A percentile compares a stretch with the other conserved stretches of the same genome.
These are phyloP conservation scores for Leishmania amazonensis DNA, from an alignment of 208 protist species.

Conservation along the genomic window DNA sequence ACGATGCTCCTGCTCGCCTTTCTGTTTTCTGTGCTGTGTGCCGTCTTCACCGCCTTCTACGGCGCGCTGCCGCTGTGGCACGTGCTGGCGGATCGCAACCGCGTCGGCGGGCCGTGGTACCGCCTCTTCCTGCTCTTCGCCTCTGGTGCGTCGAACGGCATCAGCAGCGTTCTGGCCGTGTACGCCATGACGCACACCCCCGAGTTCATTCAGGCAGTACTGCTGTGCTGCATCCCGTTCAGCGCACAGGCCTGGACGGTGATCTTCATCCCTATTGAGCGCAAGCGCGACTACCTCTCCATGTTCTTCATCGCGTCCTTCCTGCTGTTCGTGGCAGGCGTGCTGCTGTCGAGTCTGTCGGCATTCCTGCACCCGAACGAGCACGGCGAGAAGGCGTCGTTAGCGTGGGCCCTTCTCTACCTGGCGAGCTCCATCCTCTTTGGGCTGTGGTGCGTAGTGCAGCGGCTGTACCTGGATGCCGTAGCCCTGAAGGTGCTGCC, in stretches of 20 bases:
- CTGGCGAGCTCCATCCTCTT: slow-evolving; percentile 73
- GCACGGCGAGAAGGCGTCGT: slow-evolving; percentile 26
- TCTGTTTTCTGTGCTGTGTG: slow-evolving; percentile 40
- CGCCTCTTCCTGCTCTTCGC: slow-evolving; percentile 74
- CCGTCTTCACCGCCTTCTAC: slow-evolving; percentile 44
- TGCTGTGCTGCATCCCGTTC: slow-evolving; percentile 78
- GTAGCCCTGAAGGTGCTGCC: slow-evolving; percentile 28
- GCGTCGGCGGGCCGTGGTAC: slow-evolving; percentile 49
- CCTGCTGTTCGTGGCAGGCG: slow-evolving; percentile 65
- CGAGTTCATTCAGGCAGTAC: slow-evolving; percentile 77
- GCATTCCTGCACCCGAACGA: slow-evolving; percentile 42
- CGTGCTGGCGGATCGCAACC: slow-evolving; percentile 57
- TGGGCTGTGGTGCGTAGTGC: slow-evolving; percentile 81
- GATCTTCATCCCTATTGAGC: slow-evolving; percentile 71
- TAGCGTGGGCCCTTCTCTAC: slow-evolving; percentile 75
- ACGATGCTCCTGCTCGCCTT: slow-evolving; percentile 52
- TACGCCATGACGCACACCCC: slow-evolving; percentile 79
- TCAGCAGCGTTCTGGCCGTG: slow-evolving; percentile 55
- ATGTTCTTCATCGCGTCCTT: slow-evolving; percentile 69
- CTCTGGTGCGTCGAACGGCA: slow-evolving; percentile 65
- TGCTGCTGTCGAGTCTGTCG: slow-evolving; percentile 57
- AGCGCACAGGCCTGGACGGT: slow-evolving; percentile 79
- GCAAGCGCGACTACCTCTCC: slow-evolving; percentile 74
- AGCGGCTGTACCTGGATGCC: slow-evolving; percentile 81
- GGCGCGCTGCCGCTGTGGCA: slow-evolving; percentile 49